Base-by-base conservation (phyloP, 768 basidiomycete species). In the Suillus brevipes region DNA sequence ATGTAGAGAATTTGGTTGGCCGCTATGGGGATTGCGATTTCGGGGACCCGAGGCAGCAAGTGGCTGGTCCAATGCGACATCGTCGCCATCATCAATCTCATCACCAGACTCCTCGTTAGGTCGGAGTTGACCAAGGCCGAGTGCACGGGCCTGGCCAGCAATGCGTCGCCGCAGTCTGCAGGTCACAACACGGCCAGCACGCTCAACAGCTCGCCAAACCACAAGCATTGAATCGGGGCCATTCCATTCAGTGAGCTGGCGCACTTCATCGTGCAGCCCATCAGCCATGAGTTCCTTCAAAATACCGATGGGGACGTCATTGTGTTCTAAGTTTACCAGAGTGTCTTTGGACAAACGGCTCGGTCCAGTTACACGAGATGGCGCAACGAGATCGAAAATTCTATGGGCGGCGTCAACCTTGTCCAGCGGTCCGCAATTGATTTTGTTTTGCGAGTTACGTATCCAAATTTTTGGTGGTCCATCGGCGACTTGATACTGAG, bases 301-400 rank as follows among this genome's bases (percentile, higher is more conserved):
- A 0, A 81, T 25, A 0, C 75, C 64, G 16, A 78, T 36, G 10
- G 81, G 76, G 0, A 92, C 83, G 0, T 85, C 85, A 72, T 91
- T 91, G 57, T 82, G 73, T 0, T 83, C 79, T 0, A 94, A 73
- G 55, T 91, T 92, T 10, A 87, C 67, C 4, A 92, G 81, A 1
- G 82, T 82, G 47, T 91, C 88, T 7, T 75, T 72, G 0, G 87
- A 86, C 0, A 92, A 76, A 0, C 79, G 69, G 45, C 79, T 76
- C 0, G 84, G 78, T 0, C 73, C 62, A 0, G 80, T 79, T 0
- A 85, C 75, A 0, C 79, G 80, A 0, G 88, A 84, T 0, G 83
- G 78, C 0, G 77, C 73, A 2, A 92, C 77, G 0, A 91, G 74
- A 64, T 92, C 89, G 66, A 92, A 84, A 1, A 87, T 89, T 3